Evolutionary conservation across 805 yeast species (phyloP).

Genomic region (Candida corydali): DNA sequence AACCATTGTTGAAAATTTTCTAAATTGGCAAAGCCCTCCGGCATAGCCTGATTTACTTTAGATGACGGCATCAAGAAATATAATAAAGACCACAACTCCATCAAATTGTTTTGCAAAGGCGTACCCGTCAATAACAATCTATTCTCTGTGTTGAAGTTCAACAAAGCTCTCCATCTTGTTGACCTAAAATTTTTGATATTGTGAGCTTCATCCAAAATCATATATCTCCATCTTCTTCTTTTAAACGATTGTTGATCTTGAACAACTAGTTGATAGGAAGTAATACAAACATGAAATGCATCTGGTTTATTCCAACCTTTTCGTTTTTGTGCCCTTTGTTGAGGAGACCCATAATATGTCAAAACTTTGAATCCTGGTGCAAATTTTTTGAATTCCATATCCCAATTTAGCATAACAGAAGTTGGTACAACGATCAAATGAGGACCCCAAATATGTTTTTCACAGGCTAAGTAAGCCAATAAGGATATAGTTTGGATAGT

Average conservation of each 20-base stretch:
- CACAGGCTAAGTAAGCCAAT: conserved; percentile 85
- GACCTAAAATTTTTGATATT: conserved; percentile 95
- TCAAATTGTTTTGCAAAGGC: conserved; percentile 90
- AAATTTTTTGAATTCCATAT: conserved; percentile 96
- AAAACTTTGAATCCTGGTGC: conserved; percentile 96
- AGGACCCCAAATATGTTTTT: conserved; percentile 95
- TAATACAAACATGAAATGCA: conserved; percentile 93
- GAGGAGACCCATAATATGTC: conserved; percentile 96
- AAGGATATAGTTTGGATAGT: conserved; percentile 94
- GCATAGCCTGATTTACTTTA: conserved; percentile 67
- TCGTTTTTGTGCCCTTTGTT: conserved; percentile 91
- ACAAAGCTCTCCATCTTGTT: conserved; percentile 92
- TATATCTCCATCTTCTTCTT: conserved; percentile 90
- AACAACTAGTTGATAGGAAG: conserved; percentile 95
- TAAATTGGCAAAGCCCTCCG: conserved; percentile 93
- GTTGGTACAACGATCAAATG: conserved; percentile 97
- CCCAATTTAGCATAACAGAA: conserved; percentile 97
- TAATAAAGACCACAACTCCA: conserved; percentile 93
- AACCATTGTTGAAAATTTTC: conserved; percentile 98
- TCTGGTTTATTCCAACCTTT: conserved; percentile 97
- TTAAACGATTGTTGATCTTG: conserved; percentile 94
- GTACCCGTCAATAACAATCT: conserved; percentile 92
- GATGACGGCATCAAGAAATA: conserved; percentile 95
- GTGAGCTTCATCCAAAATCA: conserved; percentile 98
- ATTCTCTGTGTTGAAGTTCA: conserved; percentile 90